These are phyloP conservation scores for Boletus sensibilis DNA, from an alignment of 768 basidiomycete species.

Conservation along the genomic window DNA sequence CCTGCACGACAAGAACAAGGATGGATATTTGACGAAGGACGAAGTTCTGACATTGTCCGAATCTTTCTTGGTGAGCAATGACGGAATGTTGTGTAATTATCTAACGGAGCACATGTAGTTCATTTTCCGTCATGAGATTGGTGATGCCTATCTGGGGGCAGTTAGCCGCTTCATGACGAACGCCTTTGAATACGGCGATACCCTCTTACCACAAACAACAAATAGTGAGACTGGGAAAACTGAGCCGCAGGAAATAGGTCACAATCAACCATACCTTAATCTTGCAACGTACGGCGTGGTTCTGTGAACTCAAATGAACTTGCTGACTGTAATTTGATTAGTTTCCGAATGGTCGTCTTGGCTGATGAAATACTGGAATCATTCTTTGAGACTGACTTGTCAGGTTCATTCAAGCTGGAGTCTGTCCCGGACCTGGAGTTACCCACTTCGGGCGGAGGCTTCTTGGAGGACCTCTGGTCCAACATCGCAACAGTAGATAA, in stretches of 20 bases:
- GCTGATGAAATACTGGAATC: constrained; percentile 95
- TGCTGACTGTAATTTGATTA: constrained; percentile 29
- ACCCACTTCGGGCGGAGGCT: constrained; percentile 53
- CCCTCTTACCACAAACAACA: constrained; percentile 58
- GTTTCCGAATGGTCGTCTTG: constrained; percentile 98
- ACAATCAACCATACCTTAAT: constrained; percentile 91
- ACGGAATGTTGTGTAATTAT: neutral
- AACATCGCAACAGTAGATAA: constrained; percentile 89
- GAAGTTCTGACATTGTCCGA: constrained; percentile 95
- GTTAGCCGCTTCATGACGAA: constrained; percentile 98
- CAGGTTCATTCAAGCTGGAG: constrained; percentile 82
- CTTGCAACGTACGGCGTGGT: constrained; percentile 65
- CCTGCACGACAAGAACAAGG: constrained; percentile 93
- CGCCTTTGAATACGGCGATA: constrained; percentile 96
- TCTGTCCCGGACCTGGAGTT: constrained; percentile 67
- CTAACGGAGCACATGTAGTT: constrained; percentile 54
- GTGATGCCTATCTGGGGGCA: constrained; percentile 94
- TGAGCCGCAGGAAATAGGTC: constrained; percentile 50
- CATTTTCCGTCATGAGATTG: constrained; percentile 95
- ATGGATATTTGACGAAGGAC: constrained; percentile 93
- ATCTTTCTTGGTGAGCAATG: constrained; percentile 68
- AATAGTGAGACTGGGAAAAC: constrained; percentile 37
- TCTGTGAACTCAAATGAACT: neutral
- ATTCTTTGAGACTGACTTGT: constrained; percentile 93
- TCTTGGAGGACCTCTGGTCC: constrained; percentile 85